Base-by-base conservation (phyloP, 805 yeast species). In the Nakazawaea laoshanensis region DNA sequence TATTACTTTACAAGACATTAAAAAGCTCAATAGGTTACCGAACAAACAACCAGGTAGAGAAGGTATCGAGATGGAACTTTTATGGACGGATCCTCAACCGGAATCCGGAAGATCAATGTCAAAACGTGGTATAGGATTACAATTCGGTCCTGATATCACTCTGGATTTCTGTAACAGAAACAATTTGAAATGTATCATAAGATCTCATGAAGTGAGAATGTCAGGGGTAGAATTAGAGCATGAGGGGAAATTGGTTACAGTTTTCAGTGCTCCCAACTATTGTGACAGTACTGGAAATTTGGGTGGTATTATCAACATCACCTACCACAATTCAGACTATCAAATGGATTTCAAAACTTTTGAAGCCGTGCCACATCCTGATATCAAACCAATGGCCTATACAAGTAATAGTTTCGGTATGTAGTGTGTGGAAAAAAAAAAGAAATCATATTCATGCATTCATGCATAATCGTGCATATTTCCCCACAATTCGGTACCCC, bases 251-350 rank as follows among this genome's bases (percentile, higher is more conserved):
- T 70, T 92, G 32, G 74, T 87, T 33, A 92, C 99, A 1, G 95
- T 92, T n/a, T 92, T 92, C 56, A 79, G 94, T 55, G 99, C 99
- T 1, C 99, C 99, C 22, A 89, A 92, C 55, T 89, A 89, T 57
- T 89, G 97, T 61, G 99, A 92, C 53, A 63, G 79, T 11, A 87
- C 85, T 35, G 95, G 94, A 10, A 92, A 92, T 56, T 56, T 74
- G 43, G 99, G 96, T 33, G 97, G 94, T 7, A 81, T 82, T 36
- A 79, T 92, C 39, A 82, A 87, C 48, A 70, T 89, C 43, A 57
- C 66, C 39, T 65, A 62, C 12, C 64, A 65, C 37, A 47, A 56
- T 6, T 51, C 52, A 8, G 69, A 65, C 13, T 61, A 62, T 29
- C 55, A 65, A 33, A 58, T 84, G 46, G 57, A 68, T 1, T 74